A percentile compares a stretch with the other conserved stretches of the same genome.
Evolutionary conservation across 208 protist genomes (phyloP).

Genomic region (Blechomonas ayalai): DNA sequence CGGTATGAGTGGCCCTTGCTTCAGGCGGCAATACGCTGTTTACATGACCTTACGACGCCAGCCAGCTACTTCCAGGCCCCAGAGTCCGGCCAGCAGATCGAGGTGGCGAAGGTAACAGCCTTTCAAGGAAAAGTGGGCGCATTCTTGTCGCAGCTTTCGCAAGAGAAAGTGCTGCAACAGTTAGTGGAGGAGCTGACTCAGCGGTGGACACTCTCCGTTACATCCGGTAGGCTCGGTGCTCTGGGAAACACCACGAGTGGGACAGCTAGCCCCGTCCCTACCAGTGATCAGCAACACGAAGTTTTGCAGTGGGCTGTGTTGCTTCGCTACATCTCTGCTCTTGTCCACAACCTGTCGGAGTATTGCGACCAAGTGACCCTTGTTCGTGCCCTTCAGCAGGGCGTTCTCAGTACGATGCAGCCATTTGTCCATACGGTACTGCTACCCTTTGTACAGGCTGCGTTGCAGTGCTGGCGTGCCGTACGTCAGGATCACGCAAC

Average conservation of each 20-base stretch:
- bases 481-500: background rate
- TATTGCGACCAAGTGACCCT: slow-evolving; percentile 37
- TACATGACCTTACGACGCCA: slow-evolving; percentile 78
- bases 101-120: slow-evolving; percentile 47
- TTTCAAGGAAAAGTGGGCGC: slow-evolving; percentile 60
- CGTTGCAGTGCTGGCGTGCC: slow-evolving; percentile 36
- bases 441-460: slow-evolving; percentile 56
- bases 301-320: slow-evolving; percentile 51
- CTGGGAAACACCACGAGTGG: slow-evolving; percentile 23
- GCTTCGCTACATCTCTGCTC: slow-evolving; percentile 54
- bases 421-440: slow-evolving; percentile 37
- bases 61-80: slow-evolving; percentile 57
- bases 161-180: slow-evolving; percentile 24
- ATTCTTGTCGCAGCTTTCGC: slow-evolving; percentile 25
- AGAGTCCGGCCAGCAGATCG: slow-evolving; percentile 9
- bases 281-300: slow-evolving; percentile 34
- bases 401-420: slow-evolving; percentile 30
- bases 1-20: slow-evolving; percentile 70
- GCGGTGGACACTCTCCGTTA: slow-evolving; percentile 25
- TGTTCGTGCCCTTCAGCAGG: slow-evolving; percentile 32
- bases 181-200: slow-evolving; percentile 43
- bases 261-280: too few species aligned
- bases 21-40: slow-evolving; percentile 58
- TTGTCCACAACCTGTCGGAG: slow-evolving; percentile 68
- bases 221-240: slow-evolving; percentile 17